A percentile compares a stretch with the other conserved stretches of the same genome.
phyloP scores from a whole-genome alignment of 2,329 filamentous ascomycete species.

The Phialemonium atrogriseum region DNA sequence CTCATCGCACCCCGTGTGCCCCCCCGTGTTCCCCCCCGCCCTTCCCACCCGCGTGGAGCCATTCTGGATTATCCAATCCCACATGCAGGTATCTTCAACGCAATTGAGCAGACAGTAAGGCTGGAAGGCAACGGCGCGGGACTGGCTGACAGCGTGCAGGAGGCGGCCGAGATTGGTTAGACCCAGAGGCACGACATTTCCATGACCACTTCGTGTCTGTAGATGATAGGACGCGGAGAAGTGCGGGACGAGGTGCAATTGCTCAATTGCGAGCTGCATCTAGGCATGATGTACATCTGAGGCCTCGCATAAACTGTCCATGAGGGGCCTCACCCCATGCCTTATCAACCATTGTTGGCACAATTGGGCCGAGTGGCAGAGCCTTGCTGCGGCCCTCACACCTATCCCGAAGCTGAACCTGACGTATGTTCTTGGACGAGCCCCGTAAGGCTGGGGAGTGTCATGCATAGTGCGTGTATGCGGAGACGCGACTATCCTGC shows the following conservation, averaged over 20 bases:
- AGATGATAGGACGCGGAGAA: slow-evolving; percentile 1
- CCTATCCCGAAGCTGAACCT: too few species aligned
- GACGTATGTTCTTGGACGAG: too few species aligned
- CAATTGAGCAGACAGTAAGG: slow-evolving; percentile 2
- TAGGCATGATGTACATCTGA: too few species aligned
- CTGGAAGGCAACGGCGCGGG: slow-evolving; percentile 1
- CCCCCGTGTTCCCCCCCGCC: too few species aligned
- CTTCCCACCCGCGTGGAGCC: too few species aligned
- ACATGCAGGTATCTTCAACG: slow-evolving; percentile 1
- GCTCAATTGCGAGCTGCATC: slow-evolving; percentile 3
- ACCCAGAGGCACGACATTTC: slow-evolving; percentile 2
- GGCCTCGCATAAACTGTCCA: too few species aligned
- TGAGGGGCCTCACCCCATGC: background rate
- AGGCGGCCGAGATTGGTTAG: slow-evolving; percentile 1
- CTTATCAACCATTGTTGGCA: background rate
- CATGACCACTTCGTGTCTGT: background rate
- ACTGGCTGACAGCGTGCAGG: slow-evolving; percentile 1
- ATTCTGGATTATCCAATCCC: slow-evolving; percentile 3
- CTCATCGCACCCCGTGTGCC: too few species aligned
- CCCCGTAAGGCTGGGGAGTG: background rate
- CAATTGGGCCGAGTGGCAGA: slow-evolving; percentile 1
- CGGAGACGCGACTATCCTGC: background rate
- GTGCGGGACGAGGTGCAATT: background rate
- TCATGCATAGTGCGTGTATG: slow-evolving; percentile 1
- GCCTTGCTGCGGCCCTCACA: too few species aligned